phyloP scores from a whole-genome alignment of 345 rosid species.

The Bruguiera sexangula region DNA sequence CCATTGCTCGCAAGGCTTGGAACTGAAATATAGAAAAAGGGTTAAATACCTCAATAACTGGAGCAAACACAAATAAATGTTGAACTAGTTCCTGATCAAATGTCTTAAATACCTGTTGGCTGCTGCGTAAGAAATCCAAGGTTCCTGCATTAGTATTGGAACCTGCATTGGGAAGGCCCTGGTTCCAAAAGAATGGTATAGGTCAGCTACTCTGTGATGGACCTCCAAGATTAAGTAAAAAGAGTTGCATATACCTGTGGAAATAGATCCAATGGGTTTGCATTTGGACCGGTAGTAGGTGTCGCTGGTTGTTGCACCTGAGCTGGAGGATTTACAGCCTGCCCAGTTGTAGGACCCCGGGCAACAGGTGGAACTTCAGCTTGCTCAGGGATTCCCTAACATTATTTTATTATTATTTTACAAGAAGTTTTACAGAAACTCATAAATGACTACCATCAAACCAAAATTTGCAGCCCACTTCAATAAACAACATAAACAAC shows the following conservation, averaged over 20 bases:
- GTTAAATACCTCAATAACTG: not conserved
- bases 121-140: constrained; percentile 29
- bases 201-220: not conserved
- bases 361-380: constrained; percentile 22
- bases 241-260: constrained; percentile 20
- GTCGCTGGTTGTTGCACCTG: constrained; percentile 12
- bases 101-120: constrained; percentile 24
- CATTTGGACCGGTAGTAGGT: constrained; percentile 18
- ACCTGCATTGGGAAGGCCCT: constrained; percentile 25
- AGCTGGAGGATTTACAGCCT: constrained; percentile 17
- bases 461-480: too few species aligned
- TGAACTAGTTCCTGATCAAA: not conserved
- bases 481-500: not conserved
- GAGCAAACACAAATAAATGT: not conserved
- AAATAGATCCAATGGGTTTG: constrained; percentile 30
- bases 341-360: constrained; percentile 17
- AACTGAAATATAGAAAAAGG: constrained; percentile 18
- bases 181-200: not conserved
- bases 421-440: too few species aligned
- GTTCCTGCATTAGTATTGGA: constrained; percentile 20
- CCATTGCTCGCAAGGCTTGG: constrained; percentile 46
- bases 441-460: too few species aligned
- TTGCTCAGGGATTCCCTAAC: constrained; percentile 31
- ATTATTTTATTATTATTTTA: not conserved
- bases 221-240: not conserved